phyloP scores from a whole-genome alignment of 345 rosid species.

The Populus euphratica region DNA sequence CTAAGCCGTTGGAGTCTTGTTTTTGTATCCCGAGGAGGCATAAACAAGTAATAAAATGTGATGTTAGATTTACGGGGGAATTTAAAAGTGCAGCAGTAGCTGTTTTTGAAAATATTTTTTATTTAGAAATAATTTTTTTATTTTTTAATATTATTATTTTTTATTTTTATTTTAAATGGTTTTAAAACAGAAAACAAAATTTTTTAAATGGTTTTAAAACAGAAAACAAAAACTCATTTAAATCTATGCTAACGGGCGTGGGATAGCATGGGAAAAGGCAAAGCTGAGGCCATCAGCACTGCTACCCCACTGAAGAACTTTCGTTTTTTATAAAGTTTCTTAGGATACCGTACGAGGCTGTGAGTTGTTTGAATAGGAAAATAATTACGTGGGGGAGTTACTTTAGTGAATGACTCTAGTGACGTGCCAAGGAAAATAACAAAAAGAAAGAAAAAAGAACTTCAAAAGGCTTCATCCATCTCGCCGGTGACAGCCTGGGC shows the following conservation, averaged over 20 bases:
- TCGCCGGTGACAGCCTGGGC: too few relatives aligned
- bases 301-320: not conserved
- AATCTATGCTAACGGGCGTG: not conserved
- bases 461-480: too few relatives aligned
- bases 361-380: not conserved
- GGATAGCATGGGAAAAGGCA: not conserved
- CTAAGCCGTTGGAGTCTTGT: not conserved
- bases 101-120: too few relatives aligned
- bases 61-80: too few relatives aligned
- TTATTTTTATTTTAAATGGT: too few relatives aligned
- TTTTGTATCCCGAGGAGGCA: not conserved
- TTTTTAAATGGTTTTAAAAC: too few relatives aligned
- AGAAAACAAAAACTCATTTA: too few relatives aligned
- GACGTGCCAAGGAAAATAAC: too few relatives aligned
- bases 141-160: too few relatives aligned
- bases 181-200: too few relatives aligned
- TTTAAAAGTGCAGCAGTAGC: fast-evolving
- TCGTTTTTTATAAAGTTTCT: not conserved
- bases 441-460: too few relatives aligned
- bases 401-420: not conserved
- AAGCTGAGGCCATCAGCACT: not conserved
- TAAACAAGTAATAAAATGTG: not conserved
- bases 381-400: not conserved
- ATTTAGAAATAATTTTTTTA: too few relatives aligned
- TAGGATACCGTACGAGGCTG: not conserved